phyloP scores from a whole-genome alignment of 345 rosid genomes.

The Eucalyptus marginata region DNA sequence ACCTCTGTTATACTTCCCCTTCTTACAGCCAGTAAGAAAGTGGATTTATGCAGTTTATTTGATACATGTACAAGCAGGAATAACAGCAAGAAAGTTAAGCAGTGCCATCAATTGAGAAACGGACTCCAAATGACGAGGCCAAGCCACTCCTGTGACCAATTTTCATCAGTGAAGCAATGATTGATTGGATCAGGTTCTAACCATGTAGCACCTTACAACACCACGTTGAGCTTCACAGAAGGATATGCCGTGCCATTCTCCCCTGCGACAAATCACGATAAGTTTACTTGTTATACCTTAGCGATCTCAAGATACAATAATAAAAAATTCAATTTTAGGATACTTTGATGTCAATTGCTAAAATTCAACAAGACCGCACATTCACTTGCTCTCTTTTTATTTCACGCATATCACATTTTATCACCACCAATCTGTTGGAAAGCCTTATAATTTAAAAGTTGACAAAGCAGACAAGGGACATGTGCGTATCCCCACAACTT shows the following conservation, averaged over 20 bases:
- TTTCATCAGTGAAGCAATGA: slow-evolving; percentile 68
- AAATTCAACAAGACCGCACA: background rate
- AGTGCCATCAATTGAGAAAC: slow-evolving; percentile 64
- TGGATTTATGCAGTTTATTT: background rate
- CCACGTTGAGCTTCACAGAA: slow-evolving; percentile 70
- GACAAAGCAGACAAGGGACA: background rate
- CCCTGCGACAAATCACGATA: slow-evolving; percentile 20
- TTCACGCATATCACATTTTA: background rate
- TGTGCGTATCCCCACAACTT: background rate
- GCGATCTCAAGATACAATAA: background rate
- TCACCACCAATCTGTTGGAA: background rate
- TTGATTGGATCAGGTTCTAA: slow-evolving; percentile 74
- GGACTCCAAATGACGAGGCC: slow-evolving; percentile 87
- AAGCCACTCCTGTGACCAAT: slow-evolving; percentile 79
- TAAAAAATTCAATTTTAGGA: background rate
- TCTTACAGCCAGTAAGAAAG: background rate
- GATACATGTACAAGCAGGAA: background rate
- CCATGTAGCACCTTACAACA: slow-evolving; percentile 69
- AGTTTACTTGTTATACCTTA: background rate
- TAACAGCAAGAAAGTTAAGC: slow-evolving; percentile 29
- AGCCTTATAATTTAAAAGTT: background rate
- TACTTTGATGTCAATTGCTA: background rate
- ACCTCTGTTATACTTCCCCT: background rate
- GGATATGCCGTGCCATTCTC: slow-evolving; percentile 91
- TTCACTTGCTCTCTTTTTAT: background rate